Conservation (phyloP, 805 yeast species). For the Kodamaea restingae region DNA sequence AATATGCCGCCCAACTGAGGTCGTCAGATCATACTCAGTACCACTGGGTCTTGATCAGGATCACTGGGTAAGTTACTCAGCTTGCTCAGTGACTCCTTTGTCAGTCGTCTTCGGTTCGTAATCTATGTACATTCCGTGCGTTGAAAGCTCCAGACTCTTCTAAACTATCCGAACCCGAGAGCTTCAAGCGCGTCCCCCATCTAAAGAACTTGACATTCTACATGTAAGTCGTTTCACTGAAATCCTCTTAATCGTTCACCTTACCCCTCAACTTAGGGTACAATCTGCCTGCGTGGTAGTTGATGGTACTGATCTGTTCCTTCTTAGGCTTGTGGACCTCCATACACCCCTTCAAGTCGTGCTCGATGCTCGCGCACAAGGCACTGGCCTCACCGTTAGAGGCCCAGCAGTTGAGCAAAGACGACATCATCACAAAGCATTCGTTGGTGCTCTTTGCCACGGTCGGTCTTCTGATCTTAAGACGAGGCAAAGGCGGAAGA, state of each 20-base stretch:
- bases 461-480: conserved; percentile 64
- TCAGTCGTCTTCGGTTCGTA: too few relatives aligned
- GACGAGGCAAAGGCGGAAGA: conserved; percentile 69
- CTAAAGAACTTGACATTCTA: too few relatives aligned
- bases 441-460: conserved; percentile 58
- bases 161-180: too few relatives aligned
- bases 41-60: too few relatives aligned
- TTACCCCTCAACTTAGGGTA: conserved; percentile 51
- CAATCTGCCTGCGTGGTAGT: conserved; percentile 54
- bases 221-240: too few relatives aligned
- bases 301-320: conserved; percentile 43
- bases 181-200: too few relatives aligned
- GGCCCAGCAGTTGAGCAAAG: conserved; percentile 92
- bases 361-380: conserved; percentile 61
- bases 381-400: conserved; percentile 82
- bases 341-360: conserved; percentile 74
- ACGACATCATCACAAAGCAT: conserved; percentile 78
- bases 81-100: too few relatives aligned
- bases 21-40: too few relatives aligned
- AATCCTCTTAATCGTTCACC: conserved; percentile 38
- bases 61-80: too few relatives aligned
- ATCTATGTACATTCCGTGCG: too few relatives aligned
- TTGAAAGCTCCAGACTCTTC: too few relatives aligned
- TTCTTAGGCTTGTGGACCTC: conserved; percentile 39
- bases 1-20: too few relatives aligned